phyloP scores from a whole-genome alignment of 2,329 filamentous ascomycete genomes.

The Cladosporium sp. region DNA sequence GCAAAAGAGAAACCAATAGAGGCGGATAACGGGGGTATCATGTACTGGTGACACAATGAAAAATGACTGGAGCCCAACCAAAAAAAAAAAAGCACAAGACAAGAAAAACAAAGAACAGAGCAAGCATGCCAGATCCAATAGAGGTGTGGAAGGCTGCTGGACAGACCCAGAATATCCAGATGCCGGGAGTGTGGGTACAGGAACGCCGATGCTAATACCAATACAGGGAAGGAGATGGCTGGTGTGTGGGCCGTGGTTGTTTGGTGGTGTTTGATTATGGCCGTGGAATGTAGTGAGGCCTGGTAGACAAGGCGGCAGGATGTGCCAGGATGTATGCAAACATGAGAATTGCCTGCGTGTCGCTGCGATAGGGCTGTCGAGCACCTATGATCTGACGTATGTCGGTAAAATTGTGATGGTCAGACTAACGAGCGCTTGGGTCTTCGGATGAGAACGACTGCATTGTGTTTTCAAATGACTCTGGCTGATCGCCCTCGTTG shows the following conservation, averaged over 20 bases:
- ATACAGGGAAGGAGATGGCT: not conserved
- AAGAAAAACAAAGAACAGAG: not conserved
- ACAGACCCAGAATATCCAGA: not conserved
- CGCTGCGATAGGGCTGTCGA: not conserved
- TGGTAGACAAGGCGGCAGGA: not conserved
- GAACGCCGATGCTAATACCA: not conserved
- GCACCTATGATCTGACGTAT: not conserved
- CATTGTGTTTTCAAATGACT: not conserved
- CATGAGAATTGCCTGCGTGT: not conserved
- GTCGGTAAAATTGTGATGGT: not conserved
- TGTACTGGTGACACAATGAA: conserved; percentile 14
- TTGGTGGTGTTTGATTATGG: not conserved
- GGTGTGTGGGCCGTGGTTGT: not conserved
- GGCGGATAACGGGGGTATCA: conserved; percentile 6
- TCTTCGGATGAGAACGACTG: conserved; percentile 3
- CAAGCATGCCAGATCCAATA: not conserved
- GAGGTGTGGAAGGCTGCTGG: not conserved
- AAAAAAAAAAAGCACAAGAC: not conserved
- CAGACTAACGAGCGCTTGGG: not conserved
- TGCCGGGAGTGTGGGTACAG: not conserved
- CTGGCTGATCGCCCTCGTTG: not conserved
- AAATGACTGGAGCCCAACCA: not conserved
- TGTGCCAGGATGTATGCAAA: not conserved
- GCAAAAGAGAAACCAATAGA: not conserved
- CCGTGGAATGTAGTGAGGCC: not conserved